Base-by-base conservation (phyloP, 2,329 filamentous ascomycete species). In the Colletotrichum cuscutae region DNA sequence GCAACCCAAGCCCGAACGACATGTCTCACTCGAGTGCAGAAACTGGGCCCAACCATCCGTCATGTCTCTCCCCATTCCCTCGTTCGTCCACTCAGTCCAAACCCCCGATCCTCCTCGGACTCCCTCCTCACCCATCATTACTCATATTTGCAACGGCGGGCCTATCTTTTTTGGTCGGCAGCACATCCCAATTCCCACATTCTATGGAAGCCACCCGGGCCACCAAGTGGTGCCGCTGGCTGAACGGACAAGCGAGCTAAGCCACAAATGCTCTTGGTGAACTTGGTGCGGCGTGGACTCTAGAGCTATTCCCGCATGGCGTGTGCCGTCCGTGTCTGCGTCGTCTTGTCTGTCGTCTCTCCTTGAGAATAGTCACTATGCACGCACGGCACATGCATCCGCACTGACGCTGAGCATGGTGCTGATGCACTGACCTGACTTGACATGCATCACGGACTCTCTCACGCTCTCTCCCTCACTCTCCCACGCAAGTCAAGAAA, bases 351-450 rank as follows among this genome's bases (percentile, higher is more conserved):
- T 35, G 26, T 57, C 30, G 52, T 26, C 30, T 37, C 62, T 26
- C 58, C 26, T 15, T 26, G 35, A 28, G 24, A 19, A 24, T 32
- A 62, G 35, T 30, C 56, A 60, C 42, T n/a, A 63, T 57, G 46
- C 42, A 28, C 13, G 15, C 26, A 59, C 26, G 11, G 26, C 65
- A 66, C 46, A 52, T 65, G 61, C 68, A 42, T 26, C 56, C 58
- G 68, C 64, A 68, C 65, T 60, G 65, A 72, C 64, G 37, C 65
- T 42, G 68, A 19, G 35, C 32, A 57, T 52, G 65, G 53, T 59
- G 35, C 64, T 59, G 63, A 28, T 71, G 69, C 69, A 69, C 59
- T 64, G 70, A 65, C 65, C 59, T 68, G 59, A 64, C 65, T 69
- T 64, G 65, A 72, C 65, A 28, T 72, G 65, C 63, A 52, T 46